Conservation (phyloP, 257 asterid genomes). For the Solanum rostratum region DNA sequence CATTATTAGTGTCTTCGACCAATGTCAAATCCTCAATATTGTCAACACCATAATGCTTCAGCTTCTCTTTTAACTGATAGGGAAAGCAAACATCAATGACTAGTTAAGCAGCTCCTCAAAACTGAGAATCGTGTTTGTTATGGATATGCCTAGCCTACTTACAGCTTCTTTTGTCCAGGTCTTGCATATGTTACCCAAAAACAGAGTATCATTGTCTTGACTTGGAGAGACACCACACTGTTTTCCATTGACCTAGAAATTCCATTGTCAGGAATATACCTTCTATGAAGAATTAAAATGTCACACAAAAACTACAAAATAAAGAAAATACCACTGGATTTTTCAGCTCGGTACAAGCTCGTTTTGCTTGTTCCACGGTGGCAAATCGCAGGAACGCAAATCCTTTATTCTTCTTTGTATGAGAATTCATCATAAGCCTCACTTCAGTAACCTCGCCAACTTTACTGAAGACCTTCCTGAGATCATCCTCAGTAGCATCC, state of each 20-base stretch:
- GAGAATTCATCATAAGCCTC: conserved; percentile 96
- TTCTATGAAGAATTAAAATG: conserved; percentile 13
- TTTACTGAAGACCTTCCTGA: conserved; percentile 67
- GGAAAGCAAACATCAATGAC: conserved; percentile 31
- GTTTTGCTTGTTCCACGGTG: conserved; percentile 81
- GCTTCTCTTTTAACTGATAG: conserved; percentile 79
- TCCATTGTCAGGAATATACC: conserved; percentile 30
- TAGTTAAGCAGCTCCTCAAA: conserved; percentile 12
- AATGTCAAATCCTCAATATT: conserved; percentile 82
- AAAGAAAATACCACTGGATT: conserved; percentile 73
- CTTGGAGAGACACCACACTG: conserved; percentile 97
- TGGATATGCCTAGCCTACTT: conserved; percentile 31
- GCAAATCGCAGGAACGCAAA: conserved; percentile 97
- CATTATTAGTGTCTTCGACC: conserved; percentile 72
- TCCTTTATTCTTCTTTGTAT: conserved; percentile 90
- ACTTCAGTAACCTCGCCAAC: conserved; percentile 92
- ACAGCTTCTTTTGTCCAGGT: conserved; percentile 92
- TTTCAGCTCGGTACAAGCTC: conserved; percentile 78
- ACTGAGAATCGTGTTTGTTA: conserved; percentile 14
- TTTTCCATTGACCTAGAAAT: conserved; percentile 90
- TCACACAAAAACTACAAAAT: conserved; percentile 15
- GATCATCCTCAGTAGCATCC: conserved; percentile 94
- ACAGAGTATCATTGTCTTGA: conserved; percentile 95
- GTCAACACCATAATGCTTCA: conserved; percentile 67
- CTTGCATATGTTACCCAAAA: conserved; percentile 90